phyloP scores from a whole-genome alignment of 2,329 filamentous ascomycete genomes.

The Ophiocordyceps camponoti-saundersi region DNA sequence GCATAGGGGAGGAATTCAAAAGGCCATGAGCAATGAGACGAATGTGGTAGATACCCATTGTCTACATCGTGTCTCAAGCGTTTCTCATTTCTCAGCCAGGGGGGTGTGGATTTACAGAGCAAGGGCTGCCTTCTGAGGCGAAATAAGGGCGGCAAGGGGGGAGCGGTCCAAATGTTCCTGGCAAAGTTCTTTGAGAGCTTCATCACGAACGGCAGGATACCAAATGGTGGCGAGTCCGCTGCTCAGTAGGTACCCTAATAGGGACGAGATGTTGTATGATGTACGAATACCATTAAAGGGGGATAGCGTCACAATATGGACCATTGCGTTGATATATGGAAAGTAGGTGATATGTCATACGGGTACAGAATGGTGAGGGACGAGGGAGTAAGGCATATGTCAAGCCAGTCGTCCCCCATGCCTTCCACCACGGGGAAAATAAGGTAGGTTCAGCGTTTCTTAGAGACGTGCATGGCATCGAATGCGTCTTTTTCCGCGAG shows the following conservation, averaged over 20 bases:
- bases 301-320: not conserved
- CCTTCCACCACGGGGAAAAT: not conserved
- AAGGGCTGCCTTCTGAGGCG: no score
- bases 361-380: not conserved
- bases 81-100: constrained; percentile 11
- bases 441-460: constrained; percentile 25
- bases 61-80: constrained; percentile 6
- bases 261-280: not conserved
- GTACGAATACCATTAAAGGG: not conserved
- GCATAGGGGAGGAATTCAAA: not conserved
- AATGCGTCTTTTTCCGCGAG: constrained; percentile 33
- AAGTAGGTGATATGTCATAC: not conserved
- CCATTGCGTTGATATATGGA: not conserved
- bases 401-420: not conserved
- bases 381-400: not conserved
- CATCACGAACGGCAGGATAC: not conserved
- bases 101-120: not conserved
- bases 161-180: not conserved
- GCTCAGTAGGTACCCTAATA: not conserved
- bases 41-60: constrained; percentile 6
- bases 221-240: not conserved
- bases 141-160: not conserved
- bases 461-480: constrained; percentile 31
- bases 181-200: not conserved
- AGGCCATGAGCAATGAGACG: constrained; percentile 6